These are phyloP conservation scores for Tolypocladium tropicale DNA, from an alignment of 2,329 filamentous ascomycete species.

Conservation along the genomic window DNA sequence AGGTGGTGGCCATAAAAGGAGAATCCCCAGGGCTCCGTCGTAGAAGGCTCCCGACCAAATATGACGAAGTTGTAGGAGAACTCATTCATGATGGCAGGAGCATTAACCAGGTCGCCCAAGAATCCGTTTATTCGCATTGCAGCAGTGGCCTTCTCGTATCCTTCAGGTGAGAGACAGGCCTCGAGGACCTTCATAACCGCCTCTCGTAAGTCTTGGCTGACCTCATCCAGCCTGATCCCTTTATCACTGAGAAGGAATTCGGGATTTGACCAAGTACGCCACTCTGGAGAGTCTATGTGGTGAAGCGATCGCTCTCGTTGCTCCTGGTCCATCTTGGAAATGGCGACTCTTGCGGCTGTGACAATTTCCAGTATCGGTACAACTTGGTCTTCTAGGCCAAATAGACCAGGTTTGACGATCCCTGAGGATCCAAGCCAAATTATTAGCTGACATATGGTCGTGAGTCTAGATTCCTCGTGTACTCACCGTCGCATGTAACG, in stretches of 20 bases:
- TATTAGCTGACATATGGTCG: conserved; percentile 2
- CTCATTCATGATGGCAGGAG: conserved; percentile 58
- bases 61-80: conserved; percentile 67
- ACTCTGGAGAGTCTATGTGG: conserved; percentile 60
- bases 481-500: conserved; percentile 55
- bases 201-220: conserved; percentile 27
- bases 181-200: conserved; percentile 46
- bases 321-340: conserved; percentile 33
- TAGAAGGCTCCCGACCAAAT: conserved; percentile 50
- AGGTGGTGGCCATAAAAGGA: conserved; percentile 73
- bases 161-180: conserved; percentile 54
- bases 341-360: conserved; percentile 32
- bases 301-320: conserved; percentile 41
- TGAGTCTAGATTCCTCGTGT: background rate
- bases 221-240: conserved; percentile 60
- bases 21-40: conserved; percentile 55
- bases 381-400: conserved; percentile 51
- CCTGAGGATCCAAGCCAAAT: conserved; percentile 23
- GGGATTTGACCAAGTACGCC: conserved; percentile 62
- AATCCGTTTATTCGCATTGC: conserved; percentile 71
- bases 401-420: conserved; percentile 42
- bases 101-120: conserved; percentile 55
- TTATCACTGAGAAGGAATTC: conserved; percentile 62
- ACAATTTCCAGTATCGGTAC: conserved; percentile 50
- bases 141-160: conserved; percentile 57